Base-by-base conservation (phyloP, 306 rosid species). In the Lotus japonicus region DNA sequence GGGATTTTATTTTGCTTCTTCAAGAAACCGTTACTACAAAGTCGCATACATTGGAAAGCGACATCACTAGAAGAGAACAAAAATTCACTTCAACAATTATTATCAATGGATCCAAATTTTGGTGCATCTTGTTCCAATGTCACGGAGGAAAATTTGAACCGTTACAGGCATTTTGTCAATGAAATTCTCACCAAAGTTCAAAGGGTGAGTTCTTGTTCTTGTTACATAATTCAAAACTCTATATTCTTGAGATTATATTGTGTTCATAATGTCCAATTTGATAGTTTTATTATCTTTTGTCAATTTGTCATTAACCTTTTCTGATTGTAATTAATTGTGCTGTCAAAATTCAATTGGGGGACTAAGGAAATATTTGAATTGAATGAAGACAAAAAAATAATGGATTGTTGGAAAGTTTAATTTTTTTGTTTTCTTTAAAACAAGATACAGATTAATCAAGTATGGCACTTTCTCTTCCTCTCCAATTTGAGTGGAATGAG, bases 151-250 rank as follows among this genome's bases (percentile, higher is more conserved):
- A 77, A 79, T 49, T 57, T 65, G 42, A 77, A 80, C 64, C 62
- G 56, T n/a, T 64, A 76, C 61, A 36, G 56, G 62, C 14, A 1
- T 18, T 58, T 72, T 17, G 31, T 85, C 14, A 14, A 61, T 64
- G 82, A 71, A 74, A 72, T 82, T 35, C 62, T 41, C 35, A 13
- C 56, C 13, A 72, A 46, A 50, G 81, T 89, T 51, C 74, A 79
- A 18, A 68, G 68, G 86, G 91, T 89, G 41, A 77, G 21, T 58
- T 7, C 23, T 6, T 42, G 21, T 58, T 7, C 23, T 6, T 42
- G 58, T 48, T 51, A 26, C 42, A 62, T 44, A 61, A 26, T 54
- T 71, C 28, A 33, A 9, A 16, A 8, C 6, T 9, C 7, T 7
- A 9, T 11, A n/a, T 62, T 38, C 18, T 10, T 5, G 4, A 26